Base-by-base conservation (phyloP, 768 basidiomycete species). In the Pilatotrama ljubarskyi region DNA sequence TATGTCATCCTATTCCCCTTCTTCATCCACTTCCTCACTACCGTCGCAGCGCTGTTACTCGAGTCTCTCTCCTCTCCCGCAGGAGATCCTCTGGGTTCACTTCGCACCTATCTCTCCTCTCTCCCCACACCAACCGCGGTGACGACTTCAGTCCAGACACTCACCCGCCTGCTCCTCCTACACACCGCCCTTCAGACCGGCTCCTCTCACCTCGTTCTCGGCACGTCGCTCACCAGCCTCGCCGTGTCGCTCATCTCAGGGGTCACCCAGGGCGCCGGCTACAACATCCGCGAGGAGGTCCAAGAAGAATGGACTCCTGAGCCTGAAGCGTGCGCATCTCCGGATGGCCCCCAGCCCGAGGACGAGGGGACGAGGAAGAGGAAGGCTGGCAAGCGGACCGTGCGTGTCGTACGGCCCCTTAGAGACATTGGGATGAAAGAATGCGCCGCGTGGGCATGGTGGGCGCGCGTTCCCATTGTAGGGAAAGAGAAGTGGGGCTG, bases 401-500 rank as follows among this genome's bases (percentile, higher is more conserved):
- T 91, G 14, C 77, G 83, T 35, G 71, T 93, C 13, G 73, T 87
- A 18, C 79, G 87, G 22, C 91, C 92, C 1, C 75, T 94, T 49
- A 77, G 83, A 53, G 92, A 93, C 54, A 70, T 91, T 25, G 85
- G 85, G 2, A 83, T 83, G 77, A 93, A 93, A 68, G 91, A 93
- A 70, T 92, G 88, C 63, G 81, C 85, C 0, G 79, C 84, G 25
- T 93, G 87, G 80, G 82, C 84, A 1, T 90, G 87, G 86, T 93
- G 91, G 91, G 77, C 77, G 57, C 75, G 75, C 3, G 70, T 91
- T 17, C 61, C 62, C 24, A 75, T 90, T 7, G 72, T 85, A 20
- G 84, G 84, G 29, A 77, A 80, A 49, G 78, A 81, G 44, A 77
- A 68, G 44, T 68, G 73, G 62, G 72, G 64, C 25, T 70, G 74